phyloP scores from a whole-genome alignment of 2,329 filamentous ascomycete genomes.

The Ophiognomonia clavigignenti-juglandacearum region DNA sequence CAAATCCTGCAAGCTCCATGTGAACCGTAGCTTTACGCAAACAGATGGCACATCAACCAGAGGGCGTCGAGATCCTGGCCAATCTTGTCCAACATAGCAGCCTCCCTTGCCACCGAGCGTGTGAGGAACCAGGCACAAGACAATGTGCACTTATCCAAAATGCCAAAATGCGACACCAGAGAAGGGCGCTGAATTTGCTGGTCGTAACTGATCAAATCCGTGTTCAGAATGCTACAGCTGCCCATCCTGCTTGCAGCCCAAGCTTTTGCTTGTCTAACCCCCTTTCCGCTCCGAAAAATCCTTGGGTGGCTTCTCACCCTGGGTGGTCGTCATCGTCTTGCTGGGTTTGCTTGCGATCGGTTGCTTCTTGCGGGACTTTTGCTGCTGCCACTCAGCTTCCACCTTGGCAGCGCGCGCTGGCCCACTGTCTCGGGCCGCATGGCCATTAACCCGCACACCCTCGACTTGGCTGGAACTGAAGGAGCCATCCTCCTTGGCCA shows the following conservation, averaged over 20 bases:
- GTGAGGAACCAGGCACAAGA: not conserved
- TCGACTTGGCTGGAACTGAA: slow-evolving; percentile 22
- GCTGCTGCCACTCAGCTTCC: slow-evolving; percentile 58
- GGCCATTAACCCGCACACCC: slow-evolving; percentile 31
- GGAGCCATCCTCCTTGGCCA: slow-evolving; percentile 22
- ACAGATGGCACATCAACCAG: slow-evolving; percentile 11
- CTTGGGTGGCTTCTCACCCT: slow-evolving; percentile 51
- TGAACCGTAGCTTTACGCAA: slow-evolving; percentile 9
- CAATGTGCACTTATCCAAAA: slow-evolving; percentile 15
- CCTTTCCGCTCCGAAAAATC: slow-evolving; percentile 59
- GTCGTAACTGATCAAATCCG: not conserved
- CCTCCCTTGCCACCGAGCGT: not conserved
- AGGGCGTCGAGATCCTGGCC: slow-evolving; percentile 16
- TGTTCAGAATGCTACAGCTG: not conserved
- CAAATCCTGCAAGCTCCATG: slow-evolving; percentile 12
- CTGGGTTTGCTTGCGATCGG: slow-evolving; percentile 41
- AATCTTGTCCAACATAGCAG: slow-evolving; percentile 22
- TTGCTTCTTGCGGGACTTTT: slow-evolving; percentile 49
- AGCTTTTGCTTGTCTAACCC: slow-evolving; percentile 44
- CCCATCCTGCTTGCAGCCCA: not conserved
- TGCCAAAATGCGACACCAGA: slow-evolving; percentile 13
- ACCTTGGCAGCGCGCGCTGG: slow-evolving; percentile 51
- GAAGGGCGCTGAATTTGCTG: too few relatives aligned
- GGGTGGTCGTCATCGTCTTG: slow-evolving; percentile 33
- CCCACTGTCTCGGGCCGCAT: slow-evolving; percentile 40